A percentile compares a stretch with the other conserved stretches of the same genome.
phyloP scores from a whole-genome alignment of 2,329 filamentous ascomycete species.

The Fusarium mexicanum region DNA sequence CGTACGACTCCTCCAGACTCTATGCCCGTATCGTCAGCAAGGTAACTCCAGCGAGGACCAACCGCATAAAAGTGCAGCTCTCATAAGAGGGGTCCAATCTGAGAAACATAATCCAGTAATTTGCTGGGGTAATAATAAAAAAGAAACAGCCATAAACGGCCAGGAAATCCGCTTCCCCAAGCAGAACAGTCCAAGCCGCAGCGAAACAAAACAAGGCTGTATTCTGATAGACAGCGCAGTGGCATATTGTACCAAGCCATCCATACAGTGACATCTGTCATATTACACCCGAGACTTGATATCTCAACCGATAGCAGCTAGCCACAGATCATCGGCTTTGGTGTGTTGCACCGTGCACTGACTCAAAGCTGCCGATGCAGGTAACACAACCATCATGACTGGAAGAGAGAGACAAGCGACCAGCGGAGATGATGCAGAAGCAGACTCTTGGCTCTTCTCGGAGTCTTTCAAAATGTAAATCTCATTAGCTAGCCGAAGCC shows the following conservation, averaged over 20 bases:
- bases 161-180: slow-evolving; percentile 22
- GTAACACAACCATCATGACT: slow-evolving; percentile 26
- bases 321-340: slow-evolving; percentile 33
- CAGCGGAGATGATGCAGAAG: slow-evolving; percentile 39
- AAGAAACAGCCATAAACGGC: slow-evolving; percentile 24
- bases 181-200: slow-evolving; percentile 2
- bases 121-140: slow-evolving; percentile 21
- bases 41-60: slow-evolving; percentile 34
- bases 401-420: slow-evolving; percentile 36
- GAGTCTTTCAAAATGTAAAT: slow-evolving; percentile 35
- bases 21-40: slow-evolving; percentile 33
- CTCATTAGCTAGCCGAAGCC: slow-evolving; percentile 35
- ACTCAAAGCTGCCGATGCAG: slow-evolving; percentile 39
- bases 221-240: slow-evolving; percentile 14
- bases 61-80: slow-evolving; percentile 37
- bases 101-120: slow-evolving; percentile 33
- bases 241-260: slow-evolving; percentile 16
- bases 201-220: slow-evolving; percentile 23
- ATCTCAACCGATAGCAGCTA: slow-evolving; percentile 22
- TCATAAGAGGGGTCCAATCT: slow-evolving; percentile 38
- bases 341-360: slow-evolving; percentile 41
- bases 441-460: slow-evolving; percentile 9
- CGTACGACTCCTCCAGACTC: slow-evolving; percentile 11
- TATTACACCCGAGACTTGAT: slow-evolving; percentile 13
- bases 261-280: slow-evolving; percentile 30